Base-by-base conservation (phyloP, 768 basidiomycete species). In the Panaeolus papilionaceus region DNA sequence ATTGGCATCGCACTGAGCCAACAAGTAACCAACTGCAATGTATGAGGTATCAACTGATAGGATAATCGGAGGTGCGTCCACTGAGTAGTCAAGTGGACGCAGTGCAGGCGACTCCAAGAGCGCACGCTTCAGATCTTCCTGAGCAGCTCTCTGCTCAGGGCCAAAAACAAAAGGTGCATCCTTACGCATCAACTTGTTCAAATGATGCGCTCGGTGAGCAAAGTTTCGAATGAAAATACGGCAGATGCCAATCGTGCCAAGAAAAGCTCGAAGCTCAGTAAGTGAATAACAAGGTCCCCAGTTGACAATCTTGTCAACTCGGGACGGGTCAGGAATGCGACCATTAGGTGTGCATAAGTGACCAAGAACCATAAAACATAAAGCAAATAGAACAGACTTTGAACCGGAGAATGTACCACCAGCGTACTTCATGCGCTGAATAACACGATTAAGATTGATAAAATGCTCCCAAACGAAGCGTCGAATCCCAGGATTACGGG, bases 381-480 rank as follows among this genome's bases (percentile, higher is more conserved):
- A 62, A 10, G 68, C 66, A 65, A 68, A 73, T 26, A 73, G 39
- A 72, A 66, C 0, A 70, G 67, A 63, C 79, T 76, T 58, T 78
- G 54, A 61, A 71, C 71, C 20, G 26, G 33, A n/a, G n/a, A 77
- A 79, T 0, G 79, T 84, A 0, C 76, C 77, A 33, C 33, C 33
- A 33, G 33, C 33, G 33, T 33, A 33, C 33, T 33, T 33, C 33
- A 33, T 33, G 5, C 73, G 68, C 18, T 83, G 80, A 0, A 83
- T 26, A 3, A 86, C 65, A 0, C 78, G 47, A 61, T 85, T 79
- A 11, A 83, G 38, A 61, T 75, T 74, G 1, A 70, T 38, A 9
- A 82, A 70, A 42, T 42, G 38, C 33, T 33, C 33, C 33, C 33
- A 33, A 33, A 33, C 33, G 5, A 33, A 33, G 5, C 33, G 33